Evolutionary conservation across 257 asterid genomes (phyloP).

Genomic region (Gentiana dahurica): DNA sequence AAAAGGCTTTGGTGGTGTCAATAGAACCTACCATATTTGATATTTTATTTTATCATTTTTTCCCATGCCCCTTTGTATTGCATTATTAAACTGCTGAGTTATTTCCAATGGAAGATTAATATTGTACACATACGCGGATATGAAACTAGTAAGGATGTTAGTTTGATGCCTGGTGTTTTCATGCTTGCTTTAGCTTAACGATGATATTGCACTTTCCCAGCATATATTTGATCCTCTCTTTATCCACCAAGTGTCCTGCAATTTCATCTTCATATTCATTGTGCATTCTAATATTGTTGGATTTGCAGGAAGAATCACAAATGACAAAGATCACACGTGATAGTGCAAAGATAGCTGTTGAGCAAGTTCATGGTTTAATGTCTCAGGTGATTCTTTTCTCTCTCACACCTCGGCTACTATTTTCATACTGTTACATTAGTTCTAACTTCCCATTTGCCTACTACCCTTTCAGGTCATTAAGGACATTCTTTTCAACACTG

Average conservation of each 20-base stretch:
- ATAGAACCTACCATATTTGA: no score
- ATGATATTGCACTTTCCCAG: no score
- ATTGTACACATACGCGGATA: no score
- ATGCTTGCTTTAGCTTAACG: no score
- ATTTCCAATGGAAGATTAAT: not conserved
- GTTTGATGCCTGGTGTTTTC: no score
- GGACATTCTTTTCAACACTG: slow-evolving; percentile 88
- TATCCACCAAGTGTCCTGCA: no score
- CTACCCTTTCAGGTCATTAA: slow-evolving; percentile 61
- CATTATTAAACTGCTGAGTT: not conserved
- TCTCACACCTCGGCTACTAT: not conserved
- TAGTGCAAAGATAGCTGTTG: slow-evolving; percentile 89
- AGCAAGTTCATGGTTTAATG: slow-evolving; percentile 98
- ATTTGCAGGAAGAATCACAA: slow-evolving; percentile 86
- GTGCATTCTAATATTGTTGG: not conserved
- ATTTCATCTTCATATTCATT: not conserved
- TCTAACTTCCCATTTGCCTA: not conserved
- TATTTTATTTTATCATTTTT: not conserved
- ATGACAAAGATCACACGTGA: slow-evolving; percentile 91
- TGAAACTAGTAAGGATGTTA: no score
- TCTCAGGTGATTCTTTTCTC: slow-evolving; percentile 55
- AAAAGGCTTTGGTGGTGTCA: no score
- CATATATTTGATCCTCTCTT: no score
- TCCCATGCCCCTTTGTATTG: not conserved
- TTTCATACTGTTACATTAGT: not conserved